Evolutionary conservation across 257 asterid genomes (phyloP), one percentile per base, ranked within the genome.

Genomic region (Nemophila menziesii): DNA sequence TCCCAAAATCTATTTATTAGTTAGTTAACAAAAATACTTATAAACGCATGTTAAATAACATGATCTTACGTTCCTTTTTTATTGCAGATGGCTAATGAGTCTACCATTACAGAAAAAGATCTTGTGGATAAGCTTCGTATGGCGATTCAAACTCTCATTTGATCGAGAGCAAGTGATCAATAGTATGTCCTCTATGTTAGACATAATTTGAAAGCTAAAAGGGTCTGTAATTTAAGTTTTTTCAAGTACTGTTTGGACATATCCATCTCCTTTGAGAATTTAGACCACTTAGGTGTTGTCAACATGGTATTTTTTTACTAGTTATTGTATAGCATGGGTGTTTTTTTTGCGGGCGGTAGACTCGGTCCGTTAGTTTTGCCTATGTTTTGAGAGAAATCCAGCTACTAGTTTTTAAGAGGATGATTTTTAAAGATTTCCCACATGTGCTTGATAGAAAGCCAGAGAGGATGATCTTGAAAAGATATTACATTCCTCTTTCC

Each of bases 1-100:
- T 4, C 33, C 9, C 9, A 24, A 24, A 24, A 9, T 4, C 33
- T 9, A 24, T 24, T 24, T 24, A 24, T 24, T 24, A 4, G n/a
- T n/a, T n/a, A n/a, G n/a, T n/a, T n/a, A n/a, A n/a, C n/a, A n/a
- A n/a, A n/a, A 24, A 4, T 24, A 4, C 33, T 24, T 9, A 24
- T 24, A 4, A 4, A 9, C 33, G 20, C 15, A n/a, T 5, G n/a
- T 24, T 4, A 7, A 29, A 29, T 29, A 29, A 5, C 36, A 29
- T 29, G 4, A 29, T 29, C 13, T 4, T n/a, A 2, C 26, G n/a
- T 33, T 4, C 36, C 36, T 29, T 29, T 10, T 16, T 15, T 43
- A 15, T 6, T 21, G 34, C 58, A 62, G 68, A 43, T 55, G 54
- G 51, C 44, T 16, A 15, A 20, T 46, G 17, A 24, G 52, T 44